phyloP scores from a whole-genome alignment of 78 protist genomes.

The Chrysochromulina tobinii region DNA sequence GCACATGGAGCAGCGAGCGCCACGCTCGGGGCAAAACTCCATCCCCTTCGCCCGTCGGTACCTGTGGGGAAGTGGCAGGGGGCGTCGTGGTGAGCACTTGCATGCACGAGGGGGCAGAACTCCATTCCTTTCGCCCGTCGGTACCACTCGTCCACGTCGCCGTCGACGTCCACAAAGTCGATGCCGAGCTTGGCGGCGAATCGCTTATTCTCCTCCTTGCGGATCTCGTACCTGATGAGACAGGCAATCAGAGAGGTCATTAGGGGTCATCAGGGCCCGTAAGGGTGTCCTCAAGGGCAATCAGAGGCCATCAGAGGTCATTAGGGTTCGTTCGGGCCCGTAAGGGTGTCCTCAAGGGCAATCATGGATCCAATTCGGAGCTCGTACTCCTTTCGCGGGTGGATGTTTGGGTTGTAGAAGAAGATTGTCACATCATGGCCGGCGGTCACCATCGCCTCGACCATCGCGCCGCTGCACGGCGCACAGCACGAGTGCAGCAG shows the following conservation, averaged over 20 bases:
- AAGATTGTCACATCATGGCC: constrained; percentile 28
- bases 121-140: neutral
- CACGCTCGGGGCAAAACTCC: constrained; percentile 33
- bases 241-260: too few relatives aligned
- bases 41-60: neutral
- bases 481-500: constrained; percentile 44
- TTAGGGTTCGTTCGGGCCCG: too few relatives aligned
- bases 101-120: neutral
- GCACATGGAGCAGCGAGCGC: constrained; percentile 24
- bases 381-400: neutral
- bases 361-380: too few relatives aligned
- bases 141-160: constrained; percentile 13
- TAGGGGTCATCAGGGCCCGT: too few relatives aligned
- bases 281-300: too few relatives aligned
- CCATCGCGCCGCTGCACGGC: constrained; percentile 38
- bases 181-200: constrained; percentile 11
- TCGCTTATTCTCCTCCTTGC: constrained; percentile 25
- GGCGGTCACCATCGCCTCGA: neutral
- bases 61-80: neutral
- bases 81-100: too few relatives aligned
- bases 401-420: constrained; percentile 48
- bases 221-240: constrained; percentile 15
- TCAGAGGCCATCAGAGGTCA: too few relatives aligned
- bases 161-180: constrained; percentile 16
- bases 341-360: too few relatives aligned